Percentiles rank a stretch among this genome's conserved stretches.
Conservation (phyloP, 495 filamentous ascomycete species). For the Acidiella bohemica region DNA sequence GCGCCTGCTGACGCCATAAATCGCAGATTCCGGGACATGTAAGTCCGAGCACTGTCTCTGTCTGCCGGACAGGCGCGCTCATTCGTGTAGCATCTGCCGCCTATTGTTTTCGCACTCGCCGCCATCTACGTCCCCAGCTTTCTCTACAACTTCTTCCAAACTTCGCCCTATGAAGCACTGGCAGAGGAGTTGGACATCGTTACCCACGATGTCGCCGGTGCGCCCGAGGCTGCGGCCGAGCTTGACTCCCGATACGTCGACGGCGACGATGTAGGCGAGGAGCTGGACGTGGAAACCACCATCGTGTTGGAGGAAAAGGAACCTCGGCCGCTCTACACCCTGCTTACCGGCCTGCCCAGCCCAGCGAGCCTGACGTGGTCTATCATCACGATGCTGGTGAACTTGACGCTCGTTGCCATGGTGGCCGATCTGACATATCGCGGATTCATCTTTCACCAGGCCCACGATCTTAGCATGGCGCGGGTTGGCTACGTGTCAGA, state of each 20-base stretch:
- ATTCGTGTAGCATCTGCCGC: conserved; percentile 40
- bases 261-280: conserved; percentile 22
- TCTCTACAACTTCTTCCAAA: conserved; percentile 41
- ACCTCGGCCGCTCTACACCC: conserved; percentile 36
- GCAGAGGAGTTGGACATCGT: conserved; percentile 47
- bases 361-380: conserved; percentile 48
- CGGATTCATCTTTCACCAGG: conserved; percentile 50
- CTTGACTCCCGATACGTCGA: conserved; percentile 12
- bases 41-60: background rate
- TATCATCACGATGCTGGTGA: conserved; percentile 53
- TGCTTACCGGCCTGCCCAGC: conserved; percentile 66
- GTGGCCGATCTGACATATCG: conserved; percentile 62
- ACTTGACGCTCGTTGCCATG: conserved; percentile 49
- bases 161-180: conserved; percentile 45
- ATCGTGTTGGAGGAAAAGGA: conserved; percentile 27
- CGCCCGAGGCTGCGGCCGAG: conserved; percentile 18
- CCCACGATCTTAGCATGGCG: conserved; percentile 65
- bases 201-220: conserved; percentile 41
- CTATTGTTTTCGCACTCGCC: conserved; percentile 53
- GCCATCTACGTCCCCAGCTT: conserved; percentile 62
- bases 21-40: no score
- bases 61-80: conserved; percentile 7
- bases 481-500: conserved; percentile 77
- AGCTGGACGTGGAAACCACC: conserved; percentile 31
- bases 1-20: no score